A percentile compares a stretch with the other conserved stretches of the same genome.
phyloP scores from a whole-genome alignment of 495 filamentous ascomycete species.

The Margaritispora aquatica region DNA sequence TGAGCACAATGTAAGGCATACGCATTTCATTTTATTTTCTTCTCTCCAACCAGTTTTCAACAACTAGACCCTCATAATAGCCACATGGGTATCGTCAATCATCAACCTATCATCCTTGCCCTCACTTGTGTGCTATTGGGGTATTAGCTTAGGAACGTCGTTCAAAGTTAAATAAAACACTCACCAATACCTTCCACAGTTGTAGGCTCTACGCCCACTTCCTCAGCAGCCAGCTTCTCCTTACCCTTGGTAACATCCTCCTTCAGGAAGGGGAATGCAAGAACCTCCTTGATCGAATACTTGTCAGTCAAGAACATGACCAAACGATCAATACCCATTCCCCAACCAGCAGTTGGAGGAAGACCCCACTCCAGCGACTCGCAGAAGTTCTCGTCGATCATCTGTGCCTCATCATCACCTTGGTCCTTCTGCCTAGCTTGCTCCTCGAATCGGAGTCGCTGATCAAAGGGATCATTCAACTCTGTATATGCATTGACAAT shows the following conservation, averaged over 20 bases:
- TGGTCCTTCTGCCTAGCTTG: slow-evolving; percentile 93
- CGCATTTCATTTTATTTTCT: too few species aligned
- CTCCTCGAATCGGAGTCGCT: slow-evolving; percentile 91
- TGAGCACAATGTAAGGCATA: too few species aligned
- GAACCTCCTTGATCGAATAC: slow-evolving; percentile 92
- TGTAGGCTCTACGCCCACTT: slow-evolving; percentile 52
- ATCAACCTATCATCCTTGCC: neutral
- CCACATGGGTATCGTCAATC: neutral
- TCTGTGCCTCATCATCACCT: slow-evolving; percentile 94
- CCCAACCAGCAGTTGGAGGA: slow-evolving; percentile 93
- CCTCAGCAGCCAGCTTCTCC: slow-evolving; percentile 55
- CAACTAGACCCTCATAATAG: neutral
- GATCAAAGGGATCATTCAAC: slow-evolving; percentile 95
- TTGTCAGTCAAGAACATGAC: slow-evolving; percentile 98
- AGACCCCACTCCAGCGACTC: slow-evolving; percentile 72
- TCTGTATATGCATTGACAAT: slow-evolving; percentile 97
- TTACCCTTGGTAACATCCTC: slow-evolving; percentile 17
- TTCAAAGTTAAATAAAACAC: slow-evolving; percentile 20
- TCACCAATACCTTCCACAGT: slow-evolving; percentile 60
- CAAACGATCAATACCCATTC: slow-evolving; percentile 88
- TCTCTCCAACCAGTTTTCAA: neutral
- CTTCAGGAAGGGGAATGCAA: slow-evolving; percentile 75
- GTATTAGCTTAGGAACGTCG: neutral
- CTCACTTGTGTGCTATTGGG: slow-evolving; percentile 16
- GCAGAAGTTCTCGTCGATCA: slow-evolving; percentile 92